phyloP scores from a whole-genome alignment of 306 rosid genomes.

The Macrotyloma uniflorum region DNA sequence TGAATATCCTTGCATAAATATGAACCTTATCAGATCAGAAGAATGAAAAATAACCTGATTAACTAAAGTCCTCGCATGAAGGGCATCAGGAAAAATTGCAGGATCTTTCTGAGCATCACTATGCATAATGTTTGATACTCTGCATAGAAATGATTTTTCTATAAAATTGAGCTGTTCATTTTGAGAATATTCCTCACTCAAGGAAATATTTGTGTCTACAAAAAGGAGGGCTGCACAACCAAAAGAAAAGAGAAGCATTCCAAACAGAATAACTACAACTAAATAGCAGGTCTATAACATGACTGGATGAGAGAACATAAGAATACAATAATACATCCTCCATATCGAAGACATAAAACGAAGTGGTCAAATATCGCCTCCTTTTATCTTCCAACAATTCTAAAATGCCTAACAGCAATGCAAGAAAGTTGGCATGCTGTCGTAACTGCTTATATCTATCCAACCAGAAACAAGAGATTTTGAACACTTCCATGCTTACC shows the following conservation, averaged over 20 bases:
- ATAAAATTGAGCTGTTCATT: conserved; percentile 25
- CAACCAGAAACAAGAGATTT: neutral
- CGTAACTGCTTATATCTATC: neutral
- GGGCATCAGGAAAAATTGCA: conserved; percentile 68
- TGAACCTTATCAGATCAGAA: conserved; percentile 28
- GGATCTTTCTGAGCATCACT: conserved; percentile 84
- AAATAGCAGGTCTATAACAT: neutral
- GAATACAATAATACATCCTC: neutral
- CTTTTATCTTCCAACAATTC: conserved; percentile 3
- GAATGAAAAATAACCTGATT: conserved; percentile 66
- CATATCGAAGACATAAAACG: neutral
- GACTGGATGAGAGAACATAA: neutral
- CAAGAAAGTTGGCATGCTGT: neutral
- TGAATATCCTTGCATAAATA: conserved; percentile 22
- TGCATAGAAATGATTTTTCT: conserved; percentile 45
- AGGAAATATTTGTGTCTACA: conserved; percentile 13
- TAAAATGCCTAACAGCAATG: neutral
- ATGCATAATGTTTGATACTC: conserved; percentile 73
- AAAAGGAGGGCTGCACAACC: neutral
- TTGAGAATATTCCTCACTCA: conserved; percentile 18
- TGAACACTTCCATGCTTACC: neutral
- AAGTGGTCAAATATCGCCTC: neutral
- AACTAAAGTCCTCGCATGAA: conserved; percentile 60
- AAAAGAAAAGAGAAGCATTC: neutral
- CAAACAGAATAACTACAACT: conserved; percentile 26